Conservation (phyloP, 2,329 filamentous ascomycete genomes). For the Leptographium procerum region DNA sequence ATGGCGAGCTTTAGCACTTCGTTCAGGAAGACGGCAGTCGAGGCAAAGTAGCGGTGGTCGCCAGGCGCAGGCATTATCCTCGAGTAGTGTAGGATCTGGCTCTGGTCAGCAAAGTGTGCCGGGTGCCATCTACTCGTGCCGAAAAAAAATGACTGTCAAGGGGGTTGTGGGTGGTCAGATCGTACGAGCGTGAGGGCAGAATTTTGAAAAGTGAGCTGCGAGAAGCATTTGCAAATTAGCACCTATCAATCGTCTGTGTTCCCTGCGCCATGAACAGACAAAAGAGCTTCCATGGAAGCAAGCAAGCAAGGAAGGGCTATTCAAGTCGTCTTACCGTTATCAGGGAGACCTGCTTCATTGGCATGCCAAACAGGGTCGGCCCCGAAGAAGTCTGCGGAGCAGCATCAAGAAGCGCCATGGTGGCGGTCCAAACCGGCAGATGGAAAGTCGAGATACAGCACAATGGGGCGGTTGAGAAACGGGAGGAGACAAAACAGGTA, state of each 20-base stretch:
- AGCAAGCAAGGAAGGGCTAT: background rate
- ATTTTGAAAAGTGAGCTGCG: constrained; percentile 68
- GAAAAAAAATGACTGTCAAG: background rate
- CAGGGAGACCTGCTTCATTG: constrained; percentile 58
- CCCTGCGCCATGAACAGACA: background rate
- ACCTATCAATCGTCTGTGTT: background rate
- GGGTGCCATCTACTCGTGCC: no score
- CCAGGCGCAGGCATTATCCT: constrained; percentile 77
- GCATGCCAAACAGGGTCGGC: constrained; percentile 43
- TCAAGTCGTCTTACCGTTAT: constrained; percentile 40
- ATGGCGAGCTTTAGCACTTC: constrained; percentile 85
- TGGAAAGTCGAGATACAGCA: background rate
- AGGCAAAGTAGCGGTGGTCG: constrained; percentile 83
- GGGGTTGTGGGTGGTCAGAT: constrained; percentile 5
- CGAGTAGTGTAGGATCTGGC: constrained; percentile 66
- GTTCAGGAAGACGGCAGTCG: constrained; percentile 86
- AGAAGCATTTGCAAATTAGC: constrained; percentile 11
- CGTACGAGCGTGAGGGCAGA: constrained; percentile 62
- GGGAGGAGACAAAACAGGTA: background rate
- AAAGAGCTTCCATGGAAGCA: background rate
- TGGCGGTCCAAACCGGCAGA: background rate
- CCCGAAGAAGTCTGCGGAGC: constrained; percentile 25
- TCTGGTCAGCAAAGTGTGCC: background rate
- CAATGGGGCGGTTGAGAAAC: no score
- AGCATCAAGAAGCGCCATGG: constrained; percentile 31